Evolutionary conservation across 78 protist genomes (phyloP).

Genomic region (Pelomyxa schiedti): DNA sequence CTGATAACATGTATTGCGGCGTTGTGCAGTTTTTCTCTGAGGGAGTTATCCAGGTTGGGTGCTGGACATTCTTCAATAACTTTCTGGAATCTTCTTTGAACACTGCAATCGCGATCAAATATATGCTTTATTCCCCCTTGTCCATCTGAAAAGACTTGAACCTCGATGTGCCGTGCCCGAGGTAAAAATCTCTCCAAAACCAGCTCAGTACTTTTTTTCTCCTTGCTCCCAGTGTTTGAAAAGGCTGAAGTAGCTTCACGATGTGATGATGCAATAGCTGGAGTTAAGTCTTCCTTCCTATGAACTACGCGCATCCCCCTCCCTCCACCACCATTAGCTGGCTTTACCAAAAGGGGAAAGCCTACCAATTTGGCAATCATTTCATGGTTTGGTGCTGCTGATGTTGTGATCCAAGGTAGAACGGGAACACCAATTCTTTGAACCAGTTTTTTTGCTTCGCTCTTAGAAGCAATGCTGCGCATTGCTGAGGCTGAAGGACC

Average conservation of each 20-base stretch:
- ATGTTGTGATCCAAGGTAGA: background rate
- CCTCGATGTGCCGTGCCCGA: constrained; percentile 83
- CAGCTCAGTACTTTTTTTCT: too few relatives aligned
- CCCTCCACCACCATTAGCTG: constrained; percentile 90
- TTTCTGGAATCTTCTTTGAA: constrained; percentile 94
- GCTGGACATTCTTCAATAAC: constrained; percentile 94
- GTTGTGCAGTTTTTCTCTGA: background rate
- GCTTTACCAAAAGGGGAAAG: constrained; percentile 86
- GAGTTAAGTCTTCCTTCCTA: constrained; percentile 36
- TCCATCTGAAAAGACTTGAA: constrained; percentile 81
- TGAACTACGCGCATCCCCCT: constrained; percentile 77
- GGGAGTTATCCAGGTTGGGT: constrained; percentile 20
- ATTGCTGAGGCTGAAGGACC: constrained; percentile 81
- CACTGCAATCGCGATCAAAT: constrained; percentile 89
- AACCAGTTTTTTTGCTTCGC: constrained; percentile 53
- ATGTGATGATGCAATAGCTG: constrained; percentile 47
- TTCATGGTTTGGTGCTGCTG: background rate
- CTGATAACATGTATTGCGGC: constrained; percentile 59
- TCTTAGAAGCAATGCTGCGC: constrained; percentile 65
- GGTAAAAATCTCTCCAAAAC: constrained; percentile 70
- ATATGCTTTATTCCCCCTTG: constrained; percentile 78
- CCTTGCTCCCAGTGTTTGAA: too few relatives aligned
- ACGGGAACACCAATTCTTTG: background rate
- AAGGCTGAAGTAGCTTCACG: constrained; percentile 70
- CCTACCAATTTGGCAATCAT: background rate